Percentiles rank a stretch among this genome's conserved stretches.
Evolutionary conservation across 768 basidiomycete species (phyloP).

Genomic region (Rickenella mellea): DNA sequence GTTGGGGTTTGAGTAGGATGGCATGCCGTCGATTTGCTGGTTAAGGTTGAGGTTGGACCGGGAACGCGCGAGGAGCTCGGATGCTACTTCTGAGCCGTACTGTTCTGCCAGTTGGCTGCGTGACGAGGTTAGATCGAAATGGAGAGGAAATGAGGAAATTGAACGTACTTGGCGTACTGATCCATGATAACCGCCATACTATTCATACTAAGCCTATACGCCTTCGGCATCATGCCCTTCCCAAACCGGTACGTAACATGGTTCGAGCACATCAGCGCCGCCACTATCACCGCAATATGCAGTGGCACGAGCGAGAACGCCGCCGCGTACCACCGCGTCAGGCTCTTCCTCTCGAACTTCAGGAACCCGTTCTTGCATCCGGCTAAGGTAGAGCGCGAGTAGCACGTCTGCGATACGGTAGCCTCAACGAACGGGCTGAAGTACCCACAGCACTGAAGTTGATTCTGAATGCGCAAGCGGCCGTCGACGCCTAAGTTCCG

Average conservation of each 20-base stretch:
- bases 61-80: constrained; percentile 48
- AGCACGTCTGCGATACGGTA: constrained; percentile 65
- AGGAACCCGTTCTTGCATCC: constrained; percentile 67
- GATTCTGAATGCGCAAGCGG: constrained; percentile 62
- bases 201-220: constrained; percentile 63
- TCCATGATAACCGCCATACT: constrained; percentile 83
- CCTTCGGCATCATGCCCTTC: constrained; percentile 83
- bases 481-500: constrained; percentile 48
- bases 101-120: constrained; percentile 66
- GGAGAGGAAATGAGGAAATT: constrained; percentile 7
- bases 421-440: constrained; percentile 76
- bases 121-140: constrained; percentile 1
- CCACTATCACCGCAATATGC: constrained; percentile 55
- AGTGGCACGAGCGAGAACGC: constrained; percentile 60
- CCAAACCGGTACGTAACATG: constrained; percentile 84
- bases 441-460: constrained; percentile 73
- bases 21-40: constrained; percentile 22
- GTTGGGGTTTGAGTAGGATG: too few species aligned
- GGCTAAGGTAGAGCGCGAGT: constrained; percentile 57
- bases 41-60: constrained; percentile 43
- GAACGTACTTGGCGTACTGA: constrained; percentile 61
- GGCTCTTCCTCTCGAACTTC: constrained; percentile 42
- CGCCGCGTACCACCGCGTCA: constrained; percentile 56
- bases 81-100: constrained; percentile 57
- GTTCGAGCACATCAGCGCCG: constrained; percentile 63